phyloP scores from a whole-genome alignment of 2,329 filamentous ascomycete genomes.

The Bipolaris victoriae region DNA sequence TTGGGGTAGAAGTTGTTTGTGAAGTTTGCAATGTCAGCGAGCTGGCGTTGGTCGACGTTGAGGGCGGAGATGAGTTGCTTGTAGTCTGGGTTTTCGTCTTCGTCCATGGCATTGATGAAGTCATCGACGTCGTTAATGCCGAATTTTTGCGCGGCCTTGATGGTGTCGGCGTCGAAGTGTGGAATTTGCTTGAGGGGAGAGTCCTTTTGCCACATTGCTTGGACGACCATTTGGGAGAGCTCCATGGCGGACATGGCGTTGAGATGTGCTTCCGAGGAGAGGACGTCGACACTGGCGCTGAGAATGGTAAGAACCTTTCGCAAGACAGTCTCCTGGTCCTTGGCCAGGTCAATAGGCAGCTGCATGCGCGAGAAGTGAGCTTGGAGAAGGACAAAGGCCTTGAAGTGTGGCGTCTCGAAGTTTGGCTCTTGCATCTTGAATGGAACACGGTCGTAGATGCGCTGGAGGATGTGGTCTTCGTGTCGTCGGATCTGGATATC shows the following conservation, averaged over 20 bases:
- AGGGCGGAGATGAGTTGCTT: constrained; percentile 76
- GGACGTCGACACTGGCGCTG: constrained; percentile 90
- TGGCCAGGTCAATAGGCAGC: constrained; percentile 90
- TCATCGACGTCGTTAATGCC: constrained; percentile 93
- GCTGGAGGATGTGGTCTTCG: constrained; percentile 83
- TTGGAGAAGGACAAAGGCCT: constrained; percentile 95
- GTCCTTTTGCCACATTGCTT: constrained; percentile 98
- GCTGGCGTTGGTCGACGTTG: constrained; percentile 78
- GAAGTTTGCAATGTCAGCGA: constrained; percentile 89
- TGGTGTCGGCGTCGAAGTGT: constrained; percentile 83
- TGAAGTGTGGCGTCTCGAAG: constrained; percentile 96
- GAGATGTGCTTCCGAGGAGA: constrained; percentile 92
- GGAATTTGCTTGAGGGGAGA: constrained; percentile 97
- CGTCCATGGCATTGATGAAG: constrained; percentile 99
- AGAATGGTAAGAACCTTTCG: constrained; percentile 85
- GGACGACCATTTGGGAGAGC: constrained; percentile 98
- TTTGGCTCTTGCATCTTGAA: constrained; percentile 90
- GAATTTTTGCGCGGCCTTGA: constrained; percentile 81
- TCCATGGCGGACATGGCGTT: constrained; percentile 99
- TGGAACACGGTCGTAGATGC: constrained; percentile 91
- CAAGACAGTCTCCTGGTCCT: constrained; percentile 90
- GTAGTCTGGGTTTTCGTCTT: constrained; percentile 86
- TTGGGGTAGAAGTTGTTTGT: constrained; percentile 97
- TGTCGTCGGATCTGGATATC: constrained; percentile 91
- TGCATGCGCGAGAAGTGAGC: constrained; percentile 98